Conservation (phyloP, 306 rosid species). For the Sindora glabra region DNA sequence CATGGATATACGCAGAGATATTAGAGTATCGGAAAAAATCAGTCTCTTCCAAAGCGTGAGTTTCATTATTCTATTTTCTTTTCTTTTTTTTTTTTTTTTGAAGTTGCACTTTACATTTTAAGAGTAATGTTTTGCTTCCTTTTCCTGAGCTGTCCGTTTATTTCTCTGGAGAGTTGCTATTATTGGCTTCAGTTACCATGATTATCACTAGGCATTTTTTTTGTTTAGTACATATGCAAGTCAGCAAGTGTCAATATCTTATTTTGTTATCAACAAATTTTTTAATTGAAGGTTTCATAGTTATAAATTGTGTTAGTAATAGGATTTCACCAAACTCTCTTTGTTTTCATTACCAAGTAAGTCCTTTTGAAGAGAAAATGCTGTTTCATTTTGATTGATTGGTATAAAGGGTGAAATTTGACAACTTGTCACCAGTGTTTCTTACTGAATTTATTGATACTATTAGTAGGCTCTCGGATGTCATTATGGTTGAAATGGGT, state of each 20-base stretch:
- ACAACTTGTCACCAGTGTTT: constrained; percentile 2
- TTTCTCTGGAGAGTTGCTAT: neutral
- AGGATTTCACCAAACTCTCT: neutral
- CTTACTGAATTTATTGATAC: constrained; percentile 17
- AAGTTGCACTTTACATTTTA: neutral
- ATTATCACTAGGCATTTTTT: too few species aligned
- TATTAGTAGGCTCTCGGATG: constrained; percentile 66
- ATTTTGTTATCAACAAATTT: too few species aligned
- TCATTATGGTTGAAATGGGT: constrained; percentile 51
- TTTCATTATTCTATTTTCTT: too few species aligned
- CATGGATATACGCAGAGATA: constrained; percentile 81
- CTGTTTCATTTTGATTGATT: neutral
- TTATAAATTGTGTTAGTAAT: neutral
- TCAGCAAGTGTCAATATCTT: too few species aligned
- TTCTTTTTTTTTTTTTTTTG: too few species aligned
- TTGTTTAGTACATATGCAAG: too few species aligned
- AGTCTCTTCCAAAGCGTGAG: constrained; percentile 66
- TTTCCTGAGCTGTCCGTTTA: neutral
- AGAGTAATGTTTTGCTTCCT: neutral
- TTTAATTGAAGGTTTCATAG: neutral
- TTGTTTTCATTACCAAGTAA: too few species aligned
- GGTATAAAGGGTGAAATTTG: neutral
- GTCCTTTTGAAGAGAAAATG: neutral
- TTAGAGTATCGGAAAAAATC: constrained; percentile 61
- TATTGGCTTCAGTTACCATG: neutral